phyloP scores from a whole-genome alignment of 2,329 filamentous ascomycete genomes.

The Ophiostoma novo-ulmi region DNA sequence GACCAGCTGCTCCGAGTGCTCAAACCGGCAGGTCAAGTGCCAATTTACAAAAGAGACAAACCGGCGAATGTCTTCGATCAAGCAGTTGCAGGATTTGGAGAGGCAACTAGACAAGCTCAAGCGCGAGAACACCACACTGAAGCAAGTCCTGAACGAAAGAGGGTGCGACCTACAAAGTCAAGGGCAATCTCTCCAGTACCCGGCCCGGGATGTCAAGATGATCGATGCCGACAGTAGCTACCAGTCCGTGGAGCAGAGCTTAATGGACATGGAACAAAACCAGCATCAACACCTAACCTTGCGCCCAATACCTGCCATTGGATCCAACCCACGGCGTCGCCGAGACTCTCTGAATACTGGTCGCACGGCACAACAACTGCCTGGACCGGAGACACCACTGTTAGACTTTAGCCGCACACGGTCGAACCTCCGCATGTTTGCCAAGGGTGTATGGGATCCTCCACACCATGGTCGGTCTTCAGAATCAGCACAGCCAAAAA shows the following conservation, averaged over 20 bases:
- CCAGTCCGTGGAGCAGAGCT: neutral
- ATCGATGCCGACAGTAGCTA: neutral
- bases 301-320: neutral
- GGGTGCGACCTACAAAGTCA: neutral
- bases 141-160: slow-evolving; percentile 55
- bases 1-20: slow-evolving; percentile 93
- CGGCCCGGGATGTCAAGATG: neutral
- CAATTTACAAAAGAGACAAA: slow-evolving; percentile 99
- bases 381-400: slow-evolving; percentile 30
- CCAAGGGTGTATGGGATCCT: slow-evolving; percentile 73
- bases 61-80: slow-evolving; percentile 96
- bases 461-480: slow-evolving; percentile 56
- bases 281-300: neutral
- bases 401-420: slow-evolving; percentile 68
- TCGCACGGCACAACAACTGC: neutral
- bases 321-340: neutral
- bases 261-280: neutral
- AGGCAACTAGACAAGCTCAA: slow-evolving; percentile 78
- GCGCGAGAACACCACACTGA: slow-evolving; percentile 71
- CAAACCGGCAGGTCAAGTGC: slow-evolving; percentile 91
- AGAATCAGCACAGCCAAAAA: slow-evolving; percentile 25
- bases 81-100: slow-evolving; percentile 96
- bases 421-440: slow-evolving; percentile 65
- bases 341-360: neutral
- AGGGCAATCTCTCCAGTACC: neutral